phyloP scores from a whole-genome alignment of 768 basidiomycete species.

The Pisolithus sp. region DNA sequence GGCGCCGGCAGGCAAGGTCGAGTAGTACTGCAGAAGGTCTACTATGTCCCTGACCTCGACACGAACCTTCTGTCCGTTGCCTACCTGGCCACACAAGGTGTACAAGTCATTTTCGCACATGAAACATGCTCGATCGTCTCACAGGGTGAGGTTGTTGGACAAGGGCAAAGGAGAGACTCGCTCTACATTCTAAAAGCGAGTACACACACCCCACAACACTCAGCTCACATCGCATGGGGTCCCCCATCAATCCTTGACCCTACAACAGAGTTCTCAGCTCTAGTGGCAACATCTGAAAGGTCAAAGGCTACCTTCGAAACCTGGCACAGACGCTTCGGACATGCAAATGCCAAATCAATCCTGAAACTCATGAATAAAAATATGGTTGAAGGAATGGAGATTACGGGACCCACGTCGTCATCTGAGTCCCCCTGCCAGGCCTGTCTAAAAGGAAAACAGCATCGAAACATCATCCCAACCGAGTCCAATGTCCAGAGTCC shows the following conservation, averaged over 20 bases:
- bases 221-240: background rate
- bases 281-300: background rate
- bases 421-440: slow-evolving; percentile 6
- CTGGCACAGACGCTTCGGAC: background rate
- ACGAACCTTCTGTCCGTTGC: slow-evolving; percentile 16
- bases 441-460: slow-evolving; percentile 21
- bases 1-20: background rate
- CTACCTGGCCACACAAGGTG: background rate
- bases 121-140: background rate
- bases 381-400: slow-evolving; percentile 4
- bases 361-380: slow-evolving; percentile 1
- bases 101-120: background rate
- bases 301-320: background rate
- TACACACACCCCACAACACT: background rate
- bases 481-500: slow-evolving; percentile 2
- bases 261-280: background rate
- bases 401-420: background rate
- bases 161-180: background rate
- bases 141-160: background rate
- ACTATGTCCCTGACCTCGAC: slow-evolving; percentile 14
- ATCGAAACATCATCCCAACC: slow-evolving; percentile 7
- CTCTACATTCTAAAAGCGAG: slow-evolving; percentile 2
- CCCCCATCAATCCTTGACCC: background rate
- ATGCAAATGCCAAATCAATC: background rate
- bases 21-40: slow-evolving; percentile 3